Base-by-base conservation (phyloP, 345 rosid species). In the Gossypium raimondii region DNA sequence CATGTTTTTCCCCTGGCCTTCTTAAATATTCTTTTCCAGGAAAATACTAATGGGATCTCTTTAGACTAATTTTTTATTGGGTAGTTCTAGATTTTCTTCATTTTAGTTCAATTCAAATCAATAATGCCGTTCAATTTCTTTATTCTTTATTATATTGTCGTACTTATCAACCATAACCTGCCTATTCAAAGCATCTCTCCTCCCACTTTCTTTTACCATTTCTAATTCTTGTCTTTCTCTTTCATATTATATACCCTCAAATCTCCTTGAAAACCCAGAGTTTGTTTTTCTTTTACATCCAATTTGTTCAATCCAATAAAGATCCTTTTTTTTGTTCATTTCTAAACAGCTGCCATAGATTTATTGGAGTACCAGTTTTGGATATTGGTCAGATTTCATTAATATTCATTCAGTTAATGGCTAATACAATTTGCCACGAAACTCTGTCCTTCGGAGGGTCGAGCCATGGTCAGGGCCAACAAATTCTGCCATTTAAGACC, bases 361-460 rank as follows among this genome's bases (percentile, higher is more conserved):
- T 75, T 56, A 17, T 27, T 44, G 17, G 9, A 4, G 60, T 41
- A 27, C 22, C 22, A 45, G 38, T 45, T 60, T 10, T 47, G 64
- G 50, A 64, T 48, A 47, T 48, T 59, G 62, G 61, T 74, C 81
- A 51, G 73, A 16, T 47, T 77, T 22, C 24, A 45, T 9, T 41
- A n/a, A 18, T 25, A 7, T 20, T 44, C 43, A 27, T 59, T 16
- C 14, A 25, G 22, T 69, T 52, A 14, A 91, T 93, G 97, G 90
- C 90, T 69, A 63, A 78, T 77, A 74, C 82, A 4, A 41, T 22
- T 57, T 85, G 78, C 67, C 79, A 80, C 3, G 91, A 84, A 77
- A 73, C 77, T 27, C 75, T 84, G 75, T 89, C 98, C 2, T 85
- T 92, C 57, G 88, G 93, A 53, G 93, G 90, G 29, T 89, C 98